Evolutionary conservation across 148 eudicot species (phyloP).

Genomic region (Agrostemma githago): DNA sequence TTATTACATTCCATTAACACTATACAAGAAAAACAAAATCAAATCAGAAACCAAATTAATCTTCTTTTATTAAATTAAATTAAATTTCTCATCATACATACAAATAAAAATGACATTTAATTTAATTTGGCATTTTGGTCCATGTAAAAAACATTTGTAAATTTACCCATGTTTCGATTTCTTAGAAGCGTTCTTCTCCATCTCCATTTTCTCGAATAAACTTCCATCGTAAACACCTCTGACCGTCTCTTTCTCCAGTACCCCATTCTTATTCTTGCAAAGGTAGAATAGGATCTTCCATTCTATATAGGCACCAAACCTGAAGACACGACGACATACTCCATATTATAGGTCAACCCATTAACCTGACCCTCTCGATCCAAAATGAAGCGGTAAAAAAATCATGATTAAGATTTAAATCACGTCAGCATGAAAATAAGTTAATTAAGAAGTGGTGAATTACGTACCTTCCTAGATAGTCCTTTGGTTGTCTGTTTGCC

Average conservation of each 20-base stretch:
- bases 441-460: neutral
- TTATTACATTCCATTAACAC: neutral
- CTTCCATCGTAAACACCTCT: constrained; percentile 72
- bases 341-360: neutral
- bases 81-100: too few relatives aligned
- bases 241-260: constrained; percentile 50
- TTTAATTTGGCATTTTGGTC: neutral
- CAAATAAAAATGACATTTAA: too few relatives aligned
- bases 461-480: constrained; percentile 50
- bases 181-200: constrained; percentile 31
- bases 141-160: neutral
- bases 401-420: neutral
- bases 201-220: constrained; percentile 57
- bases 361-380: neutral
- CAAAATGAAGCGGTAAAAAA: neutral
- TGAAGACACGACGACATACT: constrained; percentile 3
- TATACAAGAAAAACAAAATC: neutral
- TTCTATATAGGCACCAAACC: constrained; percentile 52
- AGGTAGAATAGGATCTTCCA: constrained; percentile 63
- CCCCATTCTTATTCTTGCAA: constrained; percentile 66
- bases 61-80: neutral
- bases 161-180: constrained; percentile 30
- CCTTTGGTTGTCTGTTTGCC: constrained; percentile 58
- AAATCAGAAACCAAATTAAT: neutral
- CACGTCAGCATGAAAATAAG: neutral